Percentiles rank a stretch among this genome's conserved stretches.
These are phyloP conservation scores for Gossypioides kirkii DNA, from an alignment of 345 rosid genomes.

Conservation along the genomic window DNA sequence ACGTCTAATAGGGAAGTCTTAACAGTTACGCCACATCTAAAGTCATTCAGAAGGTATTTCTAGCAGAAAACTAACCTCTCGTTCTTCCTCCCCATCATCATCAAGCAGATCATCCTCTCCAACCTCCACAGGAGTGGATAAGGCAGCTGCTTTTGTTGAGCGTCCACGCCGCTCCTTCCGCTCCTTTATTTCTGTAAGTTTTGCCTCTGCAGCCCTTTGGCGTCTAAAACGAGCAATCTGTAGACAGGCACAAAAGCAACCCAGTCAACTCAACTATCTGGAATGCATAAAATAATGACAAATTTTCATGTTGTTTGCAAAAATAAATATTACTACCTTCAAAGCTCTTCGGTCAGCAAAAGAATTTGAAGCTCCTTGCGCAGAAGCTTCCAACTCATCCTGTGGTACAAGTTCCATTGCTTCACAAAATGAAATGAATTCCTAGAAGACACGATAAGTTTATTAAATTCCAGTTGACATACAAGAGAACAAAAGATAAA, in stretches of 20 bases:
- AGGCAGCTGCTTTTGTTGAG: constrained; percentile 66
- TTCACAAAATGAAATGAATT: constrained; percentile 81
- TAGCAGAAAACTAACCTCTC: constrained; percentile 59
- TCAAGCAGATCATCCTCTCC: constrained; percentile 83
- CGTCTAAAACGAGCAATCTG: constrained; percentile 87
- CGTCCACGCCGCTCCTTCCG: constrained; percentile 79
- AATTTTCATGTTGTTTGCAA: not conserved
- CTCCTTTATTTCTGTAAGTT: constrained; percentile 77
- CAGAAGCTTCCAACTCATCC: constrained; percentile 58
- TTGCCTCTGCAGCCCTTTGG: constrained; percentile 81
- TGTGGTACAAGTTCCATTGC: constrained; percentile 75
- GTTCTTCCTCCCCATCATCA: constrained; percentile 96
- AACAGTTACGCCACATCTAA: not conserved
- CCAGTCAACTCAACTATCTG: not conserved
- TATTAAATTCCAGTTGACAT: constrained; percentile 12
- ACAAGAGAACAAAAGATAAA: not conserved
- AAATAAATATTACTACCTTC: constrained; percentile 43
- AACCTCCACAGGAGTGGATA: constrained; percentile 76
- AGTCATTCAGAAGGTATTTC: not conserved
- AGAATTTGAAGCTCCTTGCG: constrained; percentile 44
- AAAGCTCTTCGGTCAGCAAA: constrained; percentile 70
- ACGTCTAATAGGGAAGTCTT: not conserved
- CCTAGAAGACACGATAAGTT: constrained; percentile 35
- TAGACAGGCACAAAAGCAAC: constrained; percentile 12
- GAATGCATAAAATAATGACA: not conserved